Conservation (phyloP, 441 rosid genomes). For the Isatis lusitanica region DNA sequence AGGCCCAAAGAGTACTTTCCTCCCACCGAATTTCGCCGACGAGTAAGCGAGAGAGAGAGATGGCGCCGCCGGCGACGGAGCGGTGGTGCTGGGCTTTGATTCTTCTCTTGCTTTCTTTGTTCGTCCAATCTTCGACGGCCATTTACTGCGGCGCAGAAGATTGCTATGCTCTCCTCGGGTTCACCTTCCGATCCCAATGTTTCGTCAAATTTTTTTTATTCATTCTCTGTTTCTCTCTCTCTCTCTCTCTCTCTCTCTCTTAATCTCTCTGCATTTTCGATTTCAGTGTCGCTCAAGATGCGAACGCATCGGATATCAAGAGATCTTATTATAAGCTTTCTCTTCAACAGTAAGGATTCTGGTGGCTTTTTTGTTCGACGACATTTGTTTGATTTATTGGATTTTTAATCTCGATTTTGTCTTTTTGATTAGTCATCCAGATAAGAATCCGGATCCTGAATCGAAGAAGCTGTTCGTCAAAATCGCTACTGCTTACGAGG, state of each 20-base stretch:
- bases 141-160: conserved; percentile 97
- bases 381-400: not conserved
- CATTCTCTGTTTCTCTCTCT: not conserved
- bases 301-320: conserved; percentile 89
- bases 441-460: conserved; percentile 96
- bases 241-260: not conserved
- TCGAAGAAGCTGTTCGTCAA: conserved; percentile 84
- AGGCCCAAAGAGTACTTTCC: not conserved
- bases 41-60: conserved; percentile 31
- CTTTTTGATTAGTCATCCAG: conserved; percentile 60
- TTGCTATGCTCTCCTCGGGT: conserved; percentile 94
- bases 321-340: conserved; percentile 94
- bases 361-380: too few species aligned
- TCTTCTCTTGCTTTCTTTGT: conserved; percentile 41
- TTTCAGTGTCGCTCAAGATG: conserved; percentile 76
- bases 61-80: conserved; percentile 60
- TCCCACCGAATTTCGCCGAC: conserved; percentile 12
- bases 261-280: not conserved
- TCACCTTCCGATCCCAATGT: conserved; percentile 11
- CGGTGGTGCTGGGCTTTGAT: conserved; percentile 47
- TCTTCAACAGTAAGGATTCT: conserved; percentile 61
- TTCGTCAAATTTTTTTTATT: not conserved
- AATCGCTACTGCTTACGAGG: conserved; percentile 97
- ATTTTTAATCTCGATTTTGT: conserved; percentile 19
- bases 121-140: conserved; percentile 54